Percentiles rank a stretch among this genome's conserved stretches.
Conservation (phyloP, 345 rosid genomes). For the Trapa incisa region DNA sequence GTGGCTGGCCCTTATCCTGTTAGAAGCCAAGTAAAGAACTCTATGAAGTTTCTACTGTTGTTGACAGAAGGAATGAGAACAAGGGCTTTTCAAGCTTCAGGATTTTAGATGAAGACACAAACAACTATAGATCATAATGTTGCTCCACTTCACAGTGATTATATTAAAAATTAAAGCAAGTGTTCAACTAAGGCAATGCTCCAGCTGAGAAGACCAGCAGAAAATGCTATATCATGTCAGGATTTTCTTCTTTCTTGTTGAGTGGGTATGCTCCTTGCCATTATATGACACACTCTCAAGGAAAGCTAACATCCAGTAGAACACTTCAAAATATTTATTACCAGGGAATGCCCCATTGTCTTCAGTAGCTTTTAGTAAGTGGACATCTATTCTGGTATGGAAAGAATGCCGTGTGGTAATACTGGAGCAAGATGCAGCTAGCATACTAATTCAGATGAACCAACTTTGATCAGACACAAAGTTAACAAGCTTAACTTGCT, state of each 20-base stretch:
- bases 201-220: background rate
- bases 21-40: background rate
- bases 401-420: background rate
- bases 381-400: too few relatives aligned
- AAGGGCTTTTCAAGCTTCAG: background rate
- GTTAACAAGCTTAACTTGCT: too few relatives aligned
- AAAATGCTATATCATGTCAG: background rate
- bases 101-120: too few relatives aligned
- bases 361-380: too few relatives aligned
- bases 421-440: background rate
- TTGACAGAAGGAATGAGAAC: too few relatives aligned
- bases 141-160: background rate
- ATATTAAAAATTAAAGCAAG: too few relatives aligned
- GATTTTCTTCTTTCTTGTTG: background rate
- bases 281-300: background rate
- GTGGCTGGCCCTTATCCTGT: constrained; percentile 70
- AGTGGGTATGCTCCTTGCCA: background rate
- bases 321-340: too few relatives aligned
- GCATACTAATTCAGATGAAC: background rate
- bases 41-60: background rate
- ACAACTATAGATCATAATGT: too few relatives aligned
- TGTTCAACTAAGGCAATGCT: too few relatives aligned
- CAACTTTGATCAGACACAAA: background rate
- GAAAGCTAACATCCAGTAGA: too few relatives aligned
- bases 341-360: too few relatives aligned